Evolutionary conservation across 140 eudicot genomes (phyloP).

Genomic region (Oenanthe javanica): DNA sequence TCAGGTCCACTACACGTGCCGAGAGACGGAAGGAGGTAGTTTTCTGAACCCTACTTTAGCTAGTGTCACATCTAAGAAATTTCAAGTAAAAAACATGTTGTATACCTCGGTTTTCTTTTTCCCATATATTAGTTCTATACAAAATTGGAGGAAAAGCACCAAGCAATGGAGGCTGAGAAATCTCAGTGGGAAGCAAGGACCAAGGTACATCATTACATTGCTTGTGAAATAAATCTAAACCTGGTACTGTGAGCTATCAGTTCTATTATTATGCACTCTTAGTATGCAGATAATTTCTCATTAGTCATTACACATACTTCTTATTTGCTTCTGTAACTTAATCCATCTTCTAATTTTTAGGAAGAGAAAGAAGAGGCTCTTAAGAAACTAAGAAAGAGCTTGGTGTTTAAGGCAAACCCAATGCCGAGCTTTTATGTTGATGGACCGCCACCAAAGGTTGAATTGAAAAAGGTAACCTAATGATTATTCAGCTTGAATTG

Average conservation of each 20-base stretch:
- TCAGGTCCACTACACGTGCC: slow-evolving; percentile 74
- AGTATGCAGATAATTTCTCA: background rate
- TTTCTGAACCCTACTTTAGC: background rate
- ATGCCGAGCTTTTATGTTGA: slow-evolving; percentile 96
- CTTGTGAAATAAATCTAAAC: background rate
- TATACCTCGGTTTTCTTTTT: background rate
- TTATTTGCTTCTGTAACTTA: background rate
- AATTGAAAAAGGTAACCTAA: slow-evolving; percentile 67
- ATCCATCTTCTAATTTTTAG: slow-evolving; percentile 23
- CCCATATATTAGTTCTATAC: slow-evolving; percentile 46
- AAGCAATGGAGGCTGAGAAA: slow-evolving; percentile 84
- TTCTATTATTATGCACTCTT: background rate
- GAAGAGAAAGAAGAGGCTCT: slow-evolving; percentile 83
- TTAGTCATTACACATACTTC: background rate
- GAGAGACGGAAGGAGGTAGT: slow-evolving; percentile 87
- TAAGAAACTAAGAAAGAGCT: slow-evolving; percentile 69
- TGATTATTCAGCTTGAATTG: background rate
- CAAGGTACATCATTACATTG: slow-evolving; percentile 41
- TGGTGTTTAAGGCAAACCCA: slow-evolving; percentile 80
- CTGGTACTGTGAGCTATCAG: background rate
- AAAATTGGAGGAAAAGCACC: slow-evolving; percentile 82
- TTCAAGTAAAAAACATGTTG: background rate
- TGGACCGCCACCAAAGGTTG: slow-evolving; percentile 88
- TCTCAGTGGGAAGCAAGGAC: slow-evolving; percentile 65
- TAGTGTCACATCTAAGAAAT: background rate